Base-by-base conservation (phyloP, 202 grass and related monocot genomes). In the Brachypodium distachyon region DNA sequence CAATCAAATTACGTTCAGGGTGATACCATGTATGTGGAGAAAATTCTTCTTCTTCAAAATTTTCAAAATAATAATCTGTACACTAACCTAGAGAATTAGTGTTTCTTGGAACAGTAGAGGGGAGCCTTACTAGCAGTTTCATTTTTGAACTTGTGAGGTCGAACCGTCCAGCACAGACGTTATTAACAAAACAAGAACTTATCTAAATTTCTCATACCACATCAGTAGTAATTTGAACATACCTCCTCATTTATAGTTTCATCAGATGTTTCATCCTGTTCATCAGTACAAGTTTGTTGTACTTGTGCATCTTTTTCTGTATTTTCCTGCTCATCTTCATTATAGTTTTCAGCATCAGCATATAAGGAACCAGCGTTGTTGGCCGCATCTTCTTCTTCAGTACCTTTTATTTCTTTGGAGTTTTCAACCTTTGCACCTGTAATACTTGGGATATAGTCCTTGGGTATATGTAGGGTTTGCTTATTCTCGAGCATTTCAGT, bases 231-330 rank as follows among this genome's bases (percentile, higher is more conserved):
- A 41, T 74, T 39, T 64, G 62, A 82, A 72, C 83, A 80, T 47
- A 86, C 88, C 79, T 90, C 74, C 64, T 75, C 74, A 33, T 77
- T 78, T 62, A 3, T 85, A 82, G 43, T 78, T 75, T 53, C 79
- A 49, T 66, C 58, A 65, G 18, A 29, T 78, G 34, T 65, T 80
- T 75, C 32, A 48, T 44, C 42, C 1, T 61, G 62, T 61, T 75
- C 18, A 6, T 50, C 31, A 56, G 18, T 65, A 79, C 54, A 75
- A 65, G 4, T 16, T 47, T 55, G 65, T 65, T 19, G 52, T 64
- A 36, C n/a, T 73, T 27, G n/a, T 27, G 54, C 61, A 69, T 78
- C 53, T 1, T 68, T 85, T 27, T 44, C 60, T 42, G 13, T 37
- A 43, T 25, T 72, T 16, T 85, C 67, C 42, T 61, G 4, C 39